A percentile compares a stretch with the other conserved stretches of the same genome.
phyloP scores from a whole-genome alignment of 495 filamentous ascomycete genomes.

The Penicillium lividum region DNA sequence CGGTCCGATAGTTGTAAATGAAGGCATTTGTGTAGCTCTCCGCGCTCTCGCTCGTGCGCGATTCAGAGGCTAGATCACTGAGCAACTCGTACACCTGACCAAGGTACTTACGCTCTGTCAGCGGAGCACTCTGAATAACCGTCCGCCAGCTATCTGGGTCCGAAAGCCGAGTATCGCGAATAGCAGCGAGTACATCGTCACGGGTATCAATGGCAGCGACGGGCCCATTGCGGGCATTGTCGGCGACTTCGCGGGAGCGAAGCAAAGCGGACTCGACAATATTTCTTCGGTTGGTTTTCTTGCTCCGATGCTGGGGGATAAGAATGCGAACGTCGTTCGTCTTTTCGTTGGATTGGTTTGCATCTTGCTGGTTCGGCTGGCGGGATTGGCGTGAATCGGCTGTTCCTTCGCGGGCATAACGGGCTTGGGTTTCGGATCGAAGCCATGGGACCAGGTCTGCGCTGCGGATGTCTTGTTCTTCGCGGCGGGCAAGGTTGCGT shows the following conservation, averaged over 20 bases:
- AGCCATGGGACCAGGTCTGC: constrained; percentile 80
- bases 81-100: constrained; percentile 82
- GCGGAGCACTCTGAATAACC: constrained; percentile 74
- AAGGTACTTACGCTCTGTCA: constrained; percentile 83
- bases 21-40: constrained; percentile 65
- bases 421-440: constrained; percentile 78
- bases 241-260: constrained; percentile 61
- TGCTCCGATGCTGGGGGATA: constrained; percentile 74
- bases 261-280: constrained; percentile 78
- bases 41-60: constrained; percentile 38
- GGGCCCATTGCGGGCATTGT: constrained; percentile 69
- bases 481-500: constrained; percentile 69
- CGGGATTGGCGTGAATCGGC: constrained; percentile 47
- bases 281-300: constrained; percentile 83
- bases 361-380: constrained; percentile 46
- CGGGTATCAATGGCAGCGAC: constrained; percentile 87
- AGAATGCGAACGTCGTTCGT: constrained; percentile 81
- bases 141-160: constrained; percentile 86
- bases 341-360: constrained; percentile 42
- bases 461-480: constrained; percentile 77
- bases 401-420: constrained; percentile 61
- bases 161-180: constrained; percentile 70
- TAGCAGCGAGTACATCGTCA: constrained; percentile 80
- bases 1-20: constrained; percentile 79
- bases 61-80: constrained; percentile 57